Percentiles rank a stretch among this genome's conserved stretches.
These are phyloP conservation scores for Naganishia albida DNA, from an alignment of 1,284 basidiomycete species.

Conservation along the genomic window DNA sequence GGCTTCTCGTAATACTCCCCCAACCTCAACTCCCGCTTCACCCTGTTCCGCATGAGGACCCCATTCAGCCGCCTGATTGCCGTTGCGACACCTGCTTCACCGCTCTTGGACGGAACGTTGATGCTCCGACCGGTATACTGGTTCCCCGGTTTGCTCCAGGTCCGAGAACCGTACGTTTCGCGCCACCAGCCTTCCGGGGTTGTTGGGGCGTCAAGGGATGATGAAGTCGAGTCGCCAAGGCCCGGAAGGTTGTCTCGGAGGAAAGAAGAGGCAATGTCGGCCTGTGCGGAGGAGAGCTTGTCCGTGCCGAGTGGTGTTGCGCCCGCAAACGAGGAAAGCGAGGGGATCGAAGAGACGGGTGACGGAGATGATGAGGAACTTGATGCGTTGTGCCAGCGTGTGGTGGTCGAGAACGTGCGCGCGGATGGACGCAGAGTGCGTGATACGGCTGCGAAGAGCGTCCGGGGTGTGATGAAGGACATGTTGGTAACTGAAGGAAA, in stretches of 20 bases:
- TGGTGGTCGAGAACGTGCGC: not conserved
- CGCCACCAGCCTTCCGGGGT: slow-evolving; percentile 26
- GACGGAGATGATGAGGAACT: not conserved
- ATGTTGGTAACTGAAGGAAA: slow-evolving; percentile 2
- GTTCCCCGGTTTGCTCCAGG: slow-evolving; percentile 35
- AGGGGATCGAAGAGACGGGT: slow-evolving; percentile 19
- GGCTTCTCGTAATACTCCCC: slow-evolving; percentile 46
- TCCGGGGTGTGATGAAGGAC: slow-evolving; percentile 13
- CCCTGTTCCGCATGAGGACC: slow-evolving; percentile 34
- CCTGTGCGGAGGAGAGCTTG: slow-evolving; percentile 1
- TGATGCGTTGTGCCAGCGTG: slow-evolving; percentile 1
- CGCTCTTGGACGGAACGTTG: slow-evolving; percentile 11
- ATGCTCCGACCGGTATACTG: slow-evolving; percentile 37
- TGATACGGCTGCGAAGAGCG: not conserved
- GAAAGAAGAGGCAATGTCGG: slow-evolving; percentile 17
- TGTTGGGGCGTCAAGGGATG: not conserved
- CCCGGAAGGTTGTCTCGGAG: slow-evolving; percentile 1
- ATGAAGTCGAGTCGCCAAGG: not conserved
- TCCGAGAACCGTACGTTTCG: slow-evolving; percentile 5
- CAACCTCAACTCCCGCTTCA: slow-evolving; percentile 39
- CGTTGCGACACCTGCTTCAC: slow-evolving; percentile 32
- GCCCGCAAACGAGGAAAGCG: slow-evolving; percentile 19
- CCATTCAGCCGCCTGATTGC: slow-evolving; percentile 35
- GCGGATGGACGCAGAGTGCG: not conserved
- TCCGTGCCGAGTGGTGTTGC: not conserved